Evolutionary conservation across 805 yeast genomes (phyloP), one percentile per base, ranked within the genome.

Genomic region (Teunomyces gatunensis): DNA sequence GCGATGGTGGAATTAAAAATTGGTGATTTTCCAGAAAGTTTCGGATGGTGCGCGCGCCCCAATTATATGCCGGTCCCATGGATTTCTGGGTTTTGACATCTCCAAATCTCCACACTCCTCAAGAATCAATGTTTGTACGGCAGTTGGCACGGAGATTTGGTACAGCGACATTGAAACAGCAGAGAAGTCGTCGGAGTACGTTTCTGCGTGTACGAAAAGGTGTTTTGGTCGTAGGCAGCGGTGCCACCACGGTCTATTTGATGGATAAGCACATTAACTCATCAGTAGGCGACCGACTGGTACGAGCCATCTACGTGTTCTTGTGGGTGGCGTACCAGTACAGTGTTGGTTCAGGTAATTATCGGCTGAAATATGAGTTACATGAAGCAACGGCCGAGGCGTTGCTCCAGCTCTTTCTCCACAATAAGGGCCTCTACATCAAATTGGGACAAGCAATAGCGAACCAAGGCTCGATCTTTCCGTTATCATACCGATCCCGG

Each of bases 381-480:
- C 94, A 87, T 54, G 81, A 79, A 48, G 63, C 79, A 23, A 78
- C 80, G 32, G 80, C 92, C 4, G 75, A 65, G 40, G 48, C 48
- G 35, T 53, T 71, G 12, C 54, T 68, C 13, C 47, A 63, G 29
- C 51, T 71, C 55, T 46, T 71, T 23, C 55, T 57, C 51, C 45
- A 50, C 6, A 71, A 71, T 50, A 71, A 68, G 52, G 77, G 77
- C 1, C 70, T 87, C 15, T 87, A 85, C 59, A 83, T 87, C 61
- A 87, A 87, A 61, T 64, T 85, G 54, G 95, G 94, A 20, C 94
- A 87, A 71, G 84, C 87, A 44, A 75, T 87, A 40, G 92, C 94
- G 2, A 81, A 86, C 57, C 94, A 87, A 60, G 83, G 89, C 0
- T 66, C 76, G 23, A 71, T 84, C 56, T 79, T 87, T 53, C 95